Evolutionary conservation across 108 stramenopile species (phyloP), one percentile per base, ranked within the genome.

Genomic region (Mayamaea pseudoterrestris): DNA sequence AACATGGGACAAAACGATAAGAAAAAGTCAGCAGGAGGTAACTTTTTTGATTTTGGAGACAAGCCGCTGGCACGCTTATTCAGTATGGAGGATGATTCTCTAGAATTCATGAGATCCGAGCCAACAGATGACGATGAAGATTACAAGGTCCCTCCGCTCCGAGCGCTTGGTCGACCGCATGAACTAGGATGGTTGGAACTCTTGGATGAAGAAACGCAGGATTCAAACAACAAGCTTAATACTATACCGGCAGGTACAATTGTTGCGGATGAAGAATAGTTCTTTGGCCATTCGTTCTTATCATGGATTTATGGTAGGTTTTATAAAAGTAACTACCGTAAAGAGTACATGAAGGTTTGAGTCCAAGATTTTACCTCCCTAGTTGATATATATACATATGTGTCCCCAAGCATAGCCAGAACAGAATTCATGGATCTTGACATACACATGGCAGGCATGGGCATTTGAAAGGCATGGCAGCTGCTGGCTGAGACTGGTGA

Each of bases 181-280:
- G 77, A 75, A 46, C 58, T 80, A 47, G 78, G 80, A 22, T 88
- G 85, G 85, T 55, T 88, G 22, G 71, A 83, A 12, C 50, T 68
- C 26, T 55, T 58, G 1, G 61, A 79, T 7, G 62, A 63, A n/a
- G 58, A 74, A 46, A 58, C 64, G n/a, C 27, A 41, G 25, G 53
- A 53, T 0, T 23, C 53, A 6, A 49, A 18, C 32, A 12, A 40
- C 1, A 23, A 30, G 2, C 49, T 68, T 27, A 59, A 67, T 25
- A 35, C 65, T 36, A 39, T 63, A 14, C 51, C 54, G 53, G 39
- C 67, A 21, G 67, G 73, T 18, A 46, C 59, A 58, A 73, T 73
- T 35, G 63, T 73, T 41, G 6, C 29, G 4, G 65, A 72, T 22
- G 56, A 18, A 2, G 47, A 47, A 12, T 25, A 29, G n/a, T n/a